Percentiles rank a stretch among this genome's conserved stretches.
Evolutionary conservation across 1,284 basidiomycete genomes (phyloP).

Genomic region (Trametes hirsuta): DNA sequence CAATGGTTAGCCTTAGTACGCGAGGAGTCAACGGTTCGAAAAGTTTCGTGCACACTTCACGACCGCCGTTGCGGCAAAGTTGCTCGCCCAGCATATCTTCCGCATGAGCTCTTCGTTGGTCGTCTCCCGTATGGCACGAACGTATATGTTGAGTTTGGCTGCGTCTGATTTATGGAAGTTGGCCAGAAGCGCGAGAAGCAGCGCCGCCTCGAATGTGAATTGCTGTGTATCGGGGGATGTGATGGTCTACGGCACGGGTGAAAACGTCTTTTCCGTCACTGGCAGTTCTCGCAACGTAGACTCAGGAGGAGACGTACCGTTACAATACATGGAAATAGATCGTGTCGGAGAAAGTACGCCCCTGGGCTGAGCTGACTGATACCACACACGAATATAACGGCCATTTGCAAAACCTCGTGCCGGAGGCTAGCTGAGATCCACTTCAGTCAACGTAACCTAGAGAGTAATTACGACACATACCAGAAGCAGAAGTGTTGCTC

Average conservation of each 20-base stretch:
- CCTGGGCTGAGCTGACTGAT: constrained; percentile 66
- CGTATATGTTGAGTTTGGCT: constrained; percentile 65
- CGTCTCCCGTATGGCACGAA: constrained; percentile 51
- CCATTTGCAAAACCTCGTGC: constrained; percentile 57
- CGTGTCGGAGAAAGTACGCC: constrained; percentile 64
- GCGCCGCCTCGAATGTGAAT: constrained; percentile 59
- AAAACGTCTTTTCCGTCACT: background rate
- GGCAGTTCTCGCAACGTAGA: background rate
- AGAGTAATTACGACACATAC: constrained; percentile 35
- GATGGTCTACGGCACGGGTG: constrained; percentile 45
- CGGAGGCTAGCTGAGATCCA: constrained; percentile 45
- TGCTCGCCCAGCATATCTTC: constrained; percentile 58
- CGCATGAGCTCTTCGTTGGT: constrained; percentile 53
- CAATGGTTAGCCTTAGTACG: background rate
- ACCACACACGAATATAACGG: constrained; percentile 57
- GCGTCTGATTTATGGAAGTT: constrained; percentile 73
- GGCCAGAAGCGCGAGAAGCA: constrained; percentile 60
- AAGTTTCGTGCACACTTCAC: constrained; percentile 46
- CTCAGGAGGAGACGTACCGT: constrained; percentile 39
- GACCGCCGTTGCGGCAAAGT: constrained; percentile 52
- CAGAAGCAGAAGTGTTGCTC: constrained; percentile 45
- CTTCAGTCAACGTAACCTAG: background rate
- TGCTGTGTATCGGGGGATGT: constrained; percentile 54
- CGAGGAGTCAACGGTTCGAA: background rate
- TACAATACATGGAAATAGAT: constrained; percentile 58